Conservation (phyloP, 2,329 filamentous ascomycete genomes). For the Helicocarpus griseus region DNA sequence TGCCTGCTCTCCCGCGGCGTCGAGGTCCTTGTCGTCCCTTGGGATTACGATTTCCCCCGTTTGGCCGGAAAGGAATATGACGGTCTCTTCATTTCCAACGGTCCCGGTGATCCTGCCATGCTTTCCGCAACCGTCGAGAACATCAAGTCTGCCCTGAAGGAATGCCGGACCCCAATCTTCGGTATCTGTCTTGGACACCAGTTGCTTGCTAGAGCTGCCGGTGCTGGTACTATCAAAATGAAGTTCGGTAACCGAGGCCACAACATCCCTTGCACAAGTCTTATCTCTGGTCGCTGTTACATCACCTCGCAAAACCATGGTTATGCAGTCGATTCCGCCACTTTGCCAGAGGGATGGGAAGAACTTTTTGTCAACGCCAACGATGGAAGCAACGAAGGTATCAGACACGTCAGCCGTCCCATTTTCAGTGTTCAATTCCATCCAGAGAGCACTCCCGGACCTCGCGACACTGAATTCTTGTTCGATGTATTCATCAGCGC, state of each 20-base stretch:
- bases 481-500: constrained; percentile 95
- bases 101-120: constrained; percentile 86
- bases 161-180: constrained; percentile 78
- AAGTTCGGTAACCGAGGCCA: constrained; percentile 98
- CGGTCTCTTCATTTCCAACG: constrained; percentile 95
- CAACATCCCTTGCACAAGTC: constrained; percentile 95
- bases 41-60: constrained; percentile 82
- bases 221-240: constrained; percentile 85
- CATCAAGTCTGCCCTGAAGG: constrained; percentile 64
- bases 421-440: constrained; percentile 99
- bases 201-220: constrained; percentile 77
- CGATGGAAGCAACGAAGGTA: constrained; percentile 95
- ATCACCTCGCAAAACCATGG: constrained; percentile 99
- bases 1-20: constrained; percentile 86
- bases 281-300: constrained; percentile 92
- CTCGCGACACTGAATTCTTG: constrained; percentile 88
- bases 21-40: constrained; percentile 88
- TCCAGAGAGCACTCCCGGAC: constrained; percentile 91
- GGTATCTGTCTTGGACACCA: constrained; percentile 96
- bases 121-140: constrained; percentile 71
- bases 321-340: constrained; percentile 77
- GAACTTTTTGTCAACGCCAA: constrained; percentile 98
- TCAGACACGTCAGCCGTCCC: constrained; percentile 72
- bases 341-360: constrained; percentile 69
- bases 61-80: constrained; percentile 78